phyloP scores from a whole-genome alignment of 1,284 basidiomycete genomes.

The Sphagnurus paluster region DNA sequence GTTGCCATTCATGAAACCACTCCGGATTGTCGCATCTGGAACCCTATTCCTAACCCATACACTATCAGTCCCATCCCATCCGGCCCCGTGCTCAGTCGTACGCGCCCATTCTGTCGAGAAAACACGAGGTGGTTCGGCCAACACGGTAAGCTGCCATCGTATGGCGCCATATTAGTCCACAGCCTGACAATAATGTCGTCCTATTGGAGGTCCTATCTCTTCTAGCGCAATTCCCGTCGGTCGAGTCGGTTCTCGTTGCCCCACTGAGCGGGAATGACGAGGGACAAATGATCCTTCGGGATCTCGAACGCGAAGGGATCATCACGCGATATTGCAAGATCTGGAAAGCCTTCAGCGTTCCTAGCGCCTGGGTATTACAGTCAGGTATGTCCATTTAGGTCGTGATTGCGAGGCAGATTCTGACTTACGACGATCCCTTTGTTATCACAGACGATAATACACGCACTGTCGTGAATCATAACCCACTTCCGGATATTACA shows the following conservation, averaged over 20 bases:
- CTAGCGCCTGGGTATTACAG: constrained; percentile 69
- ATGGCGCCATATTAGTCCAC: background rate
- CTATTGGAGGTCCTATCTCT: constrained; percentile 65
- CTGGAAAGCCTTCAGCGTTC: constrained; percentile 69
- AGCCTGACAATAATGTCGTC: constrained; percentile 10
- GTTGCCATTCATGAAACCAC: constrained; percentile 34
- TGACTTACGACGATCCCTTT: constrained; percentile 39
- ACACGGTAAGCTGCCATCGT: constrained; percentile 37
- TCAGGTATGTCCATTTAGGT: too few relatives aligned
- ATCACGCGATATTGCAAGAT: constrained; percentile 72
- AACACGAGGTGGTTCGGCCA: constrained; percentile 68
- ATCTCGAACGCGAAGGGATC: constrained; percentile 67
- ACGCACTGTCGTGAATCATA: constrained; percentile 78
- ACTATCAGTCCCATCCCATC: constrained; percentile 59
- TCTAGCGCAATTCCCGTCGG: constrained; percentile 65
- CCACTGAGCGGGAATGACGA: constrained; percentile 72
- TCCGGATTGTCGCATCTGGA: constrained; percentile 75
- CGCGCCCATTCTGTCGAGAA: constrained; percentile 72
- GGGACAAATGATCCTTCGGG: constrained; percentile 57
- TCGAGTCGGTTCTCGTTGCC: constrained; percentile 71
- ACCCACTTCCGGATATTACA: constrained; percentile 78
- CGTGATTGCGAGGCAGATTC: background rate
- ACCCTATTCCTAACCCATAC: constrained; percentile 77
- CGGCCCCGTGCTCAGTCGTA: constrained; percentile 53
- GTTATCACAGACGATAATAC: constrained; percentile 57